Evolutionary conservation across 441 rosid species (phyloP).

Genomic region (Iberis amara): DNA sequence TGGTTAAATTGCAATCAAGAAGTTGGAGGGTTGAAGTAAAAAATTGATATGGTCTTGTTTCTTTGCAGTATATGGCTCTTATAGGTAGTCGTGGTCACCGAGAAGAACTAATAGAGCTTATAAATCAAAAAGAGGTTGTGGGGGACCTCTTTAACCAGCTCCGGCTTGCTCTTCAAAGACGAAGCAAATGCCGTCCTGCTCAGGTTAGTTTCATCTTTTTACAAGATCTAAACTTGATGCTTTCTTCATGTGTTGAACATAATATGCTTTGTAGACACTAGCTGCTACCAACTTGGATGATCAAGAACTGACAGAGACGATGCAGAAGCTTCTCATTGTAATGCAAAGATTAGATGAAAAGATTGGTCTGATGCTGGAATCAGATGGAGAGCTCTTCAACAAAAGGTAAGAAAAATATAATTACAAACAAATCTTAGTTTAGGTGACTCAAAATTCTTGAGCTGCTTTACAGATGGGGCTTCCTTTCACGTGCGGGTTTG

Average conservation of each 20-base stretch:
- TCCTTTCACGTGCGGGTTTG: conserved; percentile 84
- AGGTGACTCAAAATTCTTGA: conserved; percentile 2
- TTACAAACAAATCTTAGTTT: not conserved
- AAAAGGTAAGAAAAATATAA: conserved; percentile 43
- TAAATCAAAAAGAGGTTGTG: conserved; percentile 81
- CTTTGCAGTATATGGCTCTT: conserved; percentile 71
- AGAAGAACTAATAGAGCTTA: conserved; percentile 67
- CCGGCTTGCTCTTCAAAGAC: conserved; percentile 79
- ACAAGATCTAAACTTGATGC: conserved; percentile 4
- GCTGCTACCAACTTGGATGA: conserved; percentile 88
- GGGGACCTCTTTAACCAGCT: conserved; percentile 96
- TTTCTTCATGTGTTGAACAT: not conserved
- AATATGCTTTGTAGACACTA: conserved; percentile 50
- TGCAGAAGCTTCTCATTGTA: conserved; percentile 87
- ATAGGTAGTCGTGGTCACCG: conserved; percentile 61
- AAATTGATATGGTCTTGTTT: not conserved
- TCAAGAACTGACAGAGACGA: conserved; percentile 79
- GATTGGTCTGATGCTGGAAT: conserved; percentile 79
- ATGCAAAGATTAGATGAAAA: conserved; percentile 90
- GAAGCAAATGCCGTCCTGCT: conserved; percentile 75
- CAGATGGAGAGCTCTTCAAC: conserved; percentile 88
- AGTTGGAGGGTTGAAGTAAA: conserved; percentile 10
- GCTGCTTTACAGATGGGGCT: conserved; percentile 74
- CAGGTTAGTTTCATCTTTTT: conserved; percentile 53
- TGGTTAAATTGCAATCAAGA: not conserved